Evolutionary conservation across 768 basidiomycete genomes (phyloP), one percentile per base, ranked within the genome.

Genomic region (Imleria badia): DNA sequence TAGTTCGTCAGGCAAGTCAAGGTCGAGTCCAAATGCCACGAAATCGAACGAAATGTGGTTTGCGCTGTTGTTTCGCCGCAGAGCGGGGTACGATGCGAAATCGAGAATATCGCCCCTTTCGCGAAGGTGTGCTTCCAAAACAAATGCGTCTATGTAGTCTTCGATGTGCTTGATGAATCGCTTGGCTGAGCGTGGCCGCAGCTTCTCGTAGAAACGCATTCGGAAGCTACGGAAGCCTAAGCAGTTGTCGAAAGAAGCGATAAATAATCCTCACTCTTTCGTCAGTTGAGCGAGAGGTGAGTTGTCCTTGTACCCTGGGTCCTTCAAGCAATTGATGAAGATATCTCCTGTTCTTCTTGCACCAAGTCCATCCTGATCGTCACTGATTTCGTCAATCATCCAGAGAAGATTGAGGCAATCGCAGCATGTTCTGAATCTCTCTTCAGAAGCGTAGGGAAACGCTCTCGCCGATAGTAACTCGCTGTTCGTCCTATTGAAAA

Each of bases 21-120:
- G 76, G 42, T 78, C 82, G 44, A 84, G 75, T 48, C 76, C 77
- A 58, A 82, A 86, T 54, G 85, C 84, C 47, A 83, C 76, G 30
- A 88, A 75, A 36, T 78, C 80, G 62, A 84, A 86, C 69, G 83
- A 86, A 50, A 82, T 74, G 26, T 81, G 76, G 60, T 83, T 80
- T 41, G 82, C 87, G 65, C 86, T 87, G 68, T 84, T 87, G 63
- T 87, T 82, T 47, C 87, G 80, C 45, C 86, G 84, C 55, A 86
- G 76, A 4, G 72, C 62, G 48, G 80, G 74, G 72, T 83, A 89
- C 3, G 78, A 69, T 12, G 78, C 73, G 40, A 83, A 65, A 63
- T 76, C 75, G 39, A 86, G 81, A 30, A 88, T 77, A 45, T 80
- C 67, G 15, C 78, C 78, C 50, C 69, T 71, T 63, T 85, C 81